A percentile compares a stretch with the other conserved stretches of the same genome.
Conservation (phyloP, 2,329 filamentous ascomycete genomes). For the Rhynchosporium graminicola region DNA sequence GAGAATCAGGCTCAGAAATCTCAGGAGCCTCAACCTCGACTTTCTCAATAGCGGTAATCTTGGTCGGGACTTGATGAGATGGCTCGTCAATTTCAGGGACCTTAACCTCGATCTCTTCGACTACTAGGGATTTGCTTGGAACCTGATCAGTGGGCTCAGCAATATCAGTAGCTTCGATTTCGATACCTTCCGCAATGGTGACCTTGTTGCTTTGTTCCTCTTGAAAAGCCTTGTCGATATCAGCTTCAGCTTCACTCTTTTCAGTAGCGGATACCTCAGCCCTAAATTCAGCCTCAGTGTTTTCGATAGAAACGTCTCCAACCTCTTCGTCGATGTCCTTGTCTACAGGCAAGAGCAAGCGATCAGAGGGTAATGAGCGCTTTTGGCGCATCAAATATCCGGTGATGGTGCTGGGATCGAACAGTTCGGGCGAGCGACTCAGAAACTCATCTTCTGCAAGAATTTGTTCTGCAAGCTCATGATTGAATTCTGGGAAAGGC, state of each 20-base stretch:
- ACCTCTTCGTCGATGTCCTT: background rate
- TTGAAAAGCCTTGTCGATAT: background rate
- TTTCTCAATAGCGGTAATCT: background rate
- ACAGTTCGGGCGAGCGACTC: background rate
- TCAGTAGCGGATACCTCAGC: background rate
- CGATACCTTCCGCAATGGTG: background rate
- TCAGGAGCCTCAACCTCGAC: background rate
- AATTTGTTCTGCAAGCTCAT: background rate
- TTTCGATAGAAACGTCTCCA: background rate
- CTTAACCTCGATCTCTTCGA: background rate
- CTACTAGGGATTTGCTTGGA: background rate
- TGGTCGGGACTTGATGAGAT: background rate
- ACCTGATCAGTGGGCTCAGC: background rate
- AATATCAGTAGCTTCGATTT: background rate
- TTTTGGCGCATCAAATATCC: background rate
- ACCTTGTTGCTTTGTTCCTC: background rate
- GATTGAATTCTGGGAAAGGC: background rate
- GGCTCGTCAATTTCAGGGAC: background rate
- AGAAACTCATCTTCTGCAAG: background rate
- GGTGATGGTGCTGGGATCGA: background rate
- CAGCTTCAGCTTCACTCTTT: no score
- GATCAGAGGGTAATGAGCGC: no score
- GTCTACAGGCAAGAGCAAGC: no score
- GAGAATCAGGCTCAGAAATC: background rate
- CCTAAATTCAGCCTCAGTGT: no score